Percentiles rank a stretch among this genome's conserved stretches.
Evolutionary conservation across 495 filamentous ascomycete genomes (phyloP).

Genomic region (Podospora conica): DNA sequence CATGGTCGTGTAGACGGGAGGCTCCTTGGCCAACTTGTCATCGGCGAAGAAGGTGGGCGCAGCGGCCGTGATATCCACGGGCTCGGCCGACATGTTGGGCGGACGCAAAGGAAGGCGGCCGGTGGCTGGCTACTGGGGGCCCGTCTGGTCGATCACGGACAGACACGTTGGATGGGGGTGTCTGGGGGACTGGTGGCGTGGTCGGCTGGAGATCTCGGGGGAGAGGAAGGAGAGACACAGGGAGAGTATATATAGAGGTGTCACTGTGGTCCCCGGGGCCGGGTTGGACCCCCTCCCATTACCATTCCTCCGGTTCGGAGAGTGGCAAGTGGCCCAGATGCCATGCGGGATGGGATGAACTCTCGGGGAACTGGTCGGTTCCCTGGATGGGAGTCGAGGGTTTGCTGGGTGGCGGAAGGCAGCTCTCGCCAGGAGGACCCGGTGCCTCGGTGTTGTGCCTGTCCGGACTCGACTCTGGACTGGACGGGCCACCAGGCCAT

Average conservation of each 20-base stretch:
- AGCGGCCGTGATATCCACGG: not conserved
- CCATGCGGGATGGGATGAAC: not conserved
- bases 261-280: not conserved
- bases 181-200: not conserved
- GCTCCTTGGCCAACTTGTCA: not conserved
- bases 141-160: not conserved
- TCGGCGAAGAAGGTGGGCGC: not conserved
- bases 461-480: not conserved
- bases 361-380: not conserved
- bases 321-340: not conserved
- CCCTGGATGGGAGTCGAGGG: not conserved
- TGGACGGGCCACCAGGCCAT: not conserved
- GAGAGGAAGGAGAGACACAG: not conserved
- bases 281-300: not conserved
- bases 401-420: not conserved
- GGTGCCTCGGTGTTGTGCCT: not conserved
- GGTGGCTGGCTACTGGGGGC: not conserved
- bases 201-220: not conserved
- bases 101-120: not conserved
- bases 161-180: not conserved
- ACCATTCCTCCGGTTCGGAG: not conserved
- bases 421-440: not conserved
- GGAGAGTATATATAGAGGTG: not conserved
- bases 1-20: not conserved
- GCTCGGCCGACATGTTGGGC: not conserved